Conservation (phyloP, 306 rosid genomes). For the Cyamopsis tetragonoloba region DNA sequence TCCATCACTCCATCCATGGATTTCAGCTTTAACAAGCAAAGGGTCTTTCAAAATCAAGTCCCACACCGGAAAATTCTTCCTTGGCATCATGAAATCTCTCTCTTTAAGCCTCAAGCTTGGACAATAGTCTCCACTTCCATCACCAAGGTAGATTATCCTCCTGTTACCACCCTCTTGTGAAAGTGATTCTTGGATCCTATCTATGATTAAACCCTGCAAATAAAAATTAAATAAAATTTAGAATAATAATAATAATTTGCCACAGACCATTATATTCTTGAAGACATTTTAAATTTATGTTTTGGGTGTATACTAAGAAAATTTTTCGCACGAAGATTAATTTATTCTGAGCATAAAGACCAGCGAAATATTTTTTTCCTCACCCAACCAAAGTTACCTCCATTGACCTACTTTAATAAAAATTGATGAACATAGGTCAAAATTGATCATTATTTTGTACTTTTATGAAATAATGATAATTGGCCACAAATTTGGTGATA, state of each 20-base stretch:
- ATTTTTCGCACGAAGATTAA: no score
- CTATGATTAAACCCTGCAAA: slow-evolving; percentile 43
- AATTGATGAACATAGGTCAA: no score
- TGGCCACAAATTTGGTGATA: background rate
- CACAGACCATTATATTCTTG: no score
- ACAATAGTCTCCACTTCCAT: slow-evolving; percentile 63
- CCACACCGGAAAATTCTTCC: slow-evolving; percentile 60
- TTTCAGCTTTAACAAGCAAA: slow-evolving; percentile 45
- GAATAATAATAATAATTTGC: background rate
- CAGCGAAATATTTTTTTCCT: no score
- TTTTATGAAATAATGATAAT: background rate
- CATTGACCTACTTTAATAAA: no score
- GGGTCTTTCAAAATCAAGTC: slow-evolving; percentile 52
- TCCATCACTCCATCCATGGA: slow-evolving; percentile 55
- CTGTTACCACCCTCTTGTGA: slow-evolving; percentile 18
- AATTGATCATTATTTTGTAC: no score
- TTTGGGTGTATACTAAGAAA: no score
- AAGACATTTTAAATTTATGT: no score
- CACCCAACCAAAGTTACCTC: no score
- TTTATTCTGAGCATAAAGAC: no score
- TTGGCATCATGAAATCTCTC: slow-evolving; percentile 57
- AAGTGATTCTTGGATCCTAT: slow-evolving; percentile 40
- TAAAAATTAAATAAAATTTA: background rate
- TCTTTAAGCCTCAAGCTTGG: slow-evolving; percentile 53
- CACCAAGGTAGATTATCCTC: slow-evolving; percentile 59